Evolutionary conservation across 2,329 filamentous ascomycete genomes (phyloP), one percentile per base, ranked within the genome.

Genomic region (Botrytis byssoidea): DNA sequence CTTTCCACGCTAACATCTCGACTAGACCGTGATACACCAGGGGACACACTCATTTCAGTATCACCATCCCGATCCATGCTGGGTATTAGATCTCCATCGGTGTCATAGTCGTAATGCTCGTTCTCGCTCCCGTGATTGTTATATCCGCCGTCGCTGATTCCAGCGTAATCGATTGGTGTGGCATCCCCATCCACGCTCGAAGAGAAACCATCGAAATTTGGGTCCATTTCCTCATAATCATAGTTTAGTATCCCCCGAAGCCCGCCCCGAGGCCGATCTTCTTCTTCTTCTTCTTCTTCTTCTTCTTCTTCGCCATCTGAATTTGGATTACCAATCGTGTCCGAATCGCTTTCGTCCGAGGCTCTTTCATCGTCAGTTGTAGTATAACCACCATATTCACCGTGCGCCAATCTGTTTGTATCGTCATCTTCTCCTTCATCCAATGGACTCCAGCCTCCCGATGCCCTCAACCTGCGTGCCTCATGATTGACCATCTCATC

Each of bases 11-110:
- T 75, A 12, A 57, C 59, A 65, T 70, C 65, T 60, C 70, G 73
- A 68, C 63, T 74, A 32, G 66, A 72, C 46, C 75, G 73, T 37
- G 76, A 75, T 60, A 68, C 65, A 67, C 69, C 65, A 18, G 79
- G 77, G 1, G 79, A 80, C 7, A 75, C 75, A 67, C 76, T 80
- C 81, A 82, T 82, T 68, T 82, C 80, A 46, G 81, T 80, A 68
- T 82, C 81, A 22, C 81, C 81, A 72, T 82, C 81, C 16, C 74
- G 64, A 72, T 82, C 81, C 66, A 77, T 80, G 46, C 68, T 72
- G 40, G 66, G 29, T 14, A 75, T 79, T 46, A 77, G 75, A 35
- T 79, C 76, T 64, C 78, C 79, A 61, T 79, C 51, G 51, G 46
- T 63, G 16, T 57, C 37, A 40, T 66, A 72, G 16, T 70, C 71